Evolutionary conservation across 2,329 filamentous ascomycete genomes (phyloP).

Genomic region (Pyrenophora tritici-repentis): DNA sequence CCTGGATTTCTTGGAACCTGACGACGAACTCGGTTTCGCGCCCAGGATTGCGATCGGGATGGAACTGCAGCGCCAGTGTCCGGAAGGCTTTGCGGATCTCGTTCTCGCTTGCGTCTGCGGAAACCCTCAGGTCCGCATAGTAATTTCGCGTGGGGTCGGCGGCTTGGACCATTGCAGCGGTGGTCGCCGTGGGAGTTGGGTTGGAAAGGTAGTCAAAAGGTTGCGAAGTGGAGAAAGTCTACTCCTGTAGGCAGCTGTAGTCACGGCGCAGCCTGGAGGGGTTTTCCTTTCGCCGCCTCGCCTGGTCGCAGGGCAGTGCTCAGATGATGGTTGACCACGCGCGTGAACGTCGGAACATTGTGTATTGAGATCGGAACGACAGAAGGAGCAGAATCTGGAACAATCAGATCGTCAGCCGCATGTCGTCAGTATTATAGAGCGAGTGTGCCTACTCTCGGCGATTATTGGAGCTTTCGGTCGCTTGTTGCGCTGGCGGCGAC

Average conservation of each 20-base stretch:
- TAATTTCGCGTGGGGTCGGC: slow-evolving; percentile 75
- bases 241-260: slow-evolving; percentile 25
- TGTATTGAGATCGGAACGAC: slow-evolving; percentile 13
- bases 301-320: slow-evolving; percentile 35
- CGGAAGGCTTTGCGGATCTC: slow-evolving; percentile 88
- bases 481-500: slow-evolving; percentile 24
- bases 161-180: slow-evolving; percentile 65
- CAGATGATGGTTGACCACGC: slow-evolving; percentile 36
- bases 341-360: slow-evolving; percentile 36
- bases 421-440: slow-evolving; percentile 24
- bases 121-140: slow-evolving; percentile 80
- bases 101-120: slow-evolving; percentile 67
- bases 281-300: slow-evolving; percentile 23
- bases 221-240: background rate
- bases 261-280: slow-evolving; percentile 7
- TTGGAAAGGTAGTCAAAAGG: background rate
- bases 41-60: slow-evolving; percentile 87
- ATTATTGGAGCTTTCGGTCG: slow-evolving; percentile 22
- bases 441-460: slow-evolving; percentile 10
- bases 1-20: slow-evolving; percentile 85
- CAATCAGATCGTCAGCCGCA: slow-evolving; percentile 27
- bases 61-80: slow-evolving; percentile 82
- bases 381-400: slow-evolving; percentile 12
- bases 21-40: slow-evolving; percentile 77
- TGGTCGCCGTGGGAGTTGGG: slow-evolving; percentile 2